Evolutionary conservation across 345 rosid genomes (phyloP).

Genomic region (Hevea brasiliensis): DNA sequence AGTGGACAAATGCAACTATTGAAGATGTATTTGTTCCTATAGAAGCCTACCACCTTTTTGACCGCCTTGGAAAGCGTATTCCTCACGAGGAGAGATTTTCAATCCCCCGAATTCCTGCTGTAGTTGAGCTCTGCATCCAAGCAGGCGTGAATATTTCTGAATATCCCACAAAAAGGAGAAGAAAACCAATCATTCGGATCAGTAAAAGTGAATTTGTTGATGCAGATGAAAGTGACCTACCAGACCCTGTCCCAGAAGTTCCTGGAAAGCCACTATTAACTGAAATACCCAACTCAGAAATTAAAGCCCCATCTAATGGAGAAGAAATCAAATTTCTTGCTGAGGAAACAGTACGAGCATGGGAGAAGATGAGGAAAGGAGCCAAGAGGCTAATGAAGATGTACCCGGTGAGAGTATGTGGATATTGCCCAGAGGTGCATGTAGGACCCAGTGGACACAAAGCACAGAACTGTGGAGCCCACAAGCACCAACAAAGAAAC

Average conservation of each 20-base stretch:
- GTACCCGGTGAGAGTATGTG: conserved; percentile 89
- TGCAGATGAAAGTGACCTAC: conserved; percentile 86
- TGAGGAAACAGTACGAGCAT: conserved; percentile 72
- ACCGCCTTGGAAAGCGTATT: conserved; percentile 78
- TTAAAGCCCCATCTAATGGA: conserved; percentile 48
- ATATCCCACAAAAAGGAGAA: conserved; percentile 75
- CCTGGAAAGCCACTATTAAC: conserved; percentile 52
- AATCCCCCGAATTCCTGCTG: conserved; percentile 69
- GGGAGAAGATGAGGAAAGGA: conserved; percentile 82
- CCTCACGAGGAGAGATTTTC: conserved; percentile 78
- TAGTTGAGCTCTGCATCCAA: conserved; percentile 91
- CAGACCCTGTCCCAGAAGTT: conserved; percentile 63
- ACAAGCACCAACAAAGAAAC: conserved; percentile 92
- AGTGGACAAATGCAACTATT: conserved; percentile 66
- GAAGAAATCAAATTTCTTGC: conserved; percentile 63
- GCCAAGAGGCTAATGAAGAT: conserved; percentile 78
- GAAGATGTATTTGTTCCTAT: conserved; percentile 69
- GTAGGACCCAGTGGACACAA: conserved; percentile 89
- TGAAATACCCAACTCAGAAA: conserved; percentile 58
- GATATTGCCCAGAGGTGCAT: conserved; percentile 95
- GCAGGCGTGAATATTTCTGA: conserved; percentile 80
- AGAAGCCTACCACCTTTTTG: conserved; percentile 80
- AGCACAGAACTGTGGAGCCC: conserved; percentile 91
- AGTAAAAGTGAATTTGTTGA: conserved; percentile 76
- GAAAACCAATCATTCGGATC: conserved; percentile 81